Evolutionary conservation across 2,329 filamentous ascomycete species (phyloP), one percentile per base, ranked within the genome.

Genomic region (Parasarocladium wereldwijsianum): DNA sequence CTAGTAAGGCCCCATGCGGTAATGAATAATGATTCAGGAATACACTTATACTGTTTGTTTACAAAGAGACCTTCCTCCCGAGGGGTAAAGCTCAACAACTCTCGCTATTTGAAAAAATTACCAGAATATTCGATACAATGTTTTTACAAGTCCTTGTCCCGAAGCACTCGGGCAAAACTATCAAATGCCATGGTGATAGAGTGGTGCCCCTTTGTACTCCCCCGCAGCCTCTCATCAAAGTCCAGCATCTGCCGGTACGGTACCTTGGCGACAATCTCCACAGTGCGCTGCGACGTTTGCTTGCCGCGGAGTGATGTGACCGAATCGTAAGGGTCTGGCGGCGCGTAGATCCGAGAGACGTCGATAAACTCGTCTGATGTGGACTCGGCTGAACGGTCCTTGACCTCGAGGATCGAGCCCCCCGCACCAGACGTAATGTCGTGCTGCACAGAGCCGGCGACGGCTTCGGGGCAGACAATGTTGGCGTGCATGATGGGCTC

Each of bases 241-340:
- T 87, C 82, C 20, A 96, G 76, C 83, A 96, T 94, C 54, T 96
- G 87, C 55, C 90, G 92, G 43, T 96, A 63, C 18, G 90, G 90
- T 17, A 96, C 87, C 43, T 81, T 74, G 14, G 86, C 90, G 8
- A 78, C 75, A 40, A 98, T 83, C 29, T 77, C 66, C 34, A 66
- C 59, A 57, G 58, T 62, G 26, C 61, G 56, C 32, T 57, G 53
- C 19, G 53, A 56, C 21, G 54, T 62, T 41, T 59, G 63, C 46
- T 63, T 64, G 23, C 60, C 59, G 24, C 56, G 61, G 43, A 57
- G 60, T 48, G 60, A 87, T 16, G 65, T 64, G 27, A 69, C 55
- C 24, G 64, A 63, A 30, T 72, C 67, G 42, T 73, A 96, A 1
- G 85, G 85, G 49, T 96, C 87, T 0, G 77, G 77, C 1, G 87